These are phyloP conservation scores for Drechmeria coniospora DNA, from an alignment of 2,329 filamentous ascomycete genomes.

Conservation along the genomic window DNA sequence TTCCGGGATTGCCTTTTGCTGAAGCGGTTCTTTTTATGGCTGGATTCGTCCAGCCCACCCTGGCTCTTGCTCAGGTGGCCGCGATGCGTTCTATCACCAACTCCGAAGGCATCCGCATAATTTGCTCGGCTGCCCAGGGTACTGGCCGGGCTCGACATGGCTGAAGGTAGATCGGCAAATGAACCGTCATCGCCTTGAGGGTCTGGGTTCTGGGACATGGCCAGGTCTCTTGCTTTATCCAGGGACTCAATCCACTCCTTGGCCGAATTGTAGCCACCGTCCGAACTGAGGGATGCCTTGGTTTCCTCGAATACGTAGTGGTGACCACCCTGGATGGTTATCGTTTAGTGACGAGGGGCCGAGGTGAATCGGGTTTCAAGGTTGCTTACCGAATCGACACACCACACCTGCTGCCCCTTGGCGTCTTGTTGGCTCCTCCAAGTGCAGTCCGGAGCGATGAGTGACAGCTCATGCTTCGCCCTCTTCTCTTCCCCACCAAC, in stretches of 20 bases:
- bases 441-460: conserved; percentile 57
- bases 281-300: conserved; percentile 48
- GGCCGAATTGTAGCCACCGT: conserved; percentile 51
- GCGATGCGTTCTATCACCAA: conserved; percentile 37
- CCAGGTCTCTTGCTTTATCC: conserved; percentile 74
- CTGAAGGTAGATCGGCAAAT: conserved; percentile 53
- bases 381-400: conserved; percentile 74
- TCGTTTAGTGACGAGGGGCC: conserved; percentile 14
- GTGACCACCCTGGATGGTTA: conserved; percentile 56
- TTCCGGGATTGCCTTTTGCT: conserved; percentile 91
- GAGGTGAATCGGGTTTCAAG: not conserved
- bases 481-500: conserved; percentile 93
- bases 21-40: conserved; percentile 50
- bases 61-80: conserved; percentile 46
- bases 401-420: conserved; percentile 82
- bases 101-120: conserved; percentile 33
- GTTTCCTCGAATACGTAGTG: conserved; percentile 88
- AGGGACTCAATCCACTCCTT: conserved; percentile 89
- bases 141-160: conserved; percentile 61
- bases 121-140: conserved; percentile 48
- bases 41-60: conserved; percentile 34
- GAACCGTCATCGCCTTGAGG: conserved; percentile 52
- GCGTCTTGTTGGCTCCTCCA: conserved; percentile 71
- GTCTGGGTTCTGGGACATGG: conserved; percentile 53
- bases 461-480: conserved; percentile 79